Evolutionary conservation across 169 alveolate genomes (phyloP).

Genomic region (Eimeria zaria): DNA sequence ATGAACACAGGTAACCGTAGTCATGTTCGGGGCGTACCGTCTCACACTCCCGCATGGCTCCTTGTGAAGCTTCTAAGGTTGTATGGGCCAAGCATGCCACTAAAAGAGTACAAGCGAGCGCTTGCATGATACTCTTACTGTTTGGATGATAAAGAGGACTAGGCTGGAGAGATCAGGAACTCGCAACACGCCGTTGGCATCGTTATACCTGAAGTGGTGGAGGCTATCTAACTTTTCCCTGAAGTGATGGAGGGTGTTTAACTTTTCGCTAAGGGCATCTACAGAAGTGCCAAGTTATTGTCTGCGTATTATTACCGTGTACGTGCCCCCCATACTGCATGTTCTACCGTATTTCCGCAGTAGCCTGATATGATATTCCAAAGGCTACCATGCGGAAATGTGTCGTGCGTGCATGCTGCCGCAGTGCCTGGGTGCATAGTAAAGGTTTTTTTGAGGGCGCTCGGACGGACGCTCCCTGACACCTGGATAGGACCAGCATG

Average conservation of each 20-base stretch:
- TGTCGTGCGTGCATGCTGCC: too few species aligned
- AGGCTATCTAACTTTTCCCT: too few species aligned
- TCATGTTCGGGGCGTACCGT: too few species aligned
- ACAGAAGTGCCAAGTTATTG: neutral
- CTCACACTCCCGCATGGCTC: too few species aligned
- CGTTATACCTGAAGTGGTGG: neutral
- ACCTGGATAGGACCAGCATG: neutral
- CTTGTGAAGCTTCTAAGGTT: neutral
- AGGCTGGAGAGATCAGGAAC: neutral
- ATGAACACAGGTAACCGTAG: too few species aligned
- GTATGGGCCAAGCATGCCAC: neutral
- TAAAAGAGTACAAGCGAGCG: neutral
- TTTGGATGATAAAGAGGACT: neutral
- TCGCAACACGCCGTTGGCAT: neutral
- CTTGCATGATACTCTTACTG: neutral
- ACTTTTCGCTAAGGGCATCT: neutral
- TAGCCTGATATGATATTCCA: neutral
- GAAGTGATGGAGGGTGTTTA: too few species aligned
- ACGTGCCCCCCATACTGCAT: too few species aligned
- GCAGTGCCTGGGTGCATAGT: neutral
- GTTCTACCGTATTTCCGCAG: neutral
- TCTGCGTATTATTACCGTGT: neutral
- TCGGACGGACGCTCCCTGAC: neutral
- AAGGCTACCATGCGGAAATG: too few species aligned
- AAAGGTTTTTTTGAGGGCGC: neutral